phyloP scores from a whole-genome alignment of 2,329 filamentous ascomycete genomes.

The Colletotrichum sp. region DNA sequence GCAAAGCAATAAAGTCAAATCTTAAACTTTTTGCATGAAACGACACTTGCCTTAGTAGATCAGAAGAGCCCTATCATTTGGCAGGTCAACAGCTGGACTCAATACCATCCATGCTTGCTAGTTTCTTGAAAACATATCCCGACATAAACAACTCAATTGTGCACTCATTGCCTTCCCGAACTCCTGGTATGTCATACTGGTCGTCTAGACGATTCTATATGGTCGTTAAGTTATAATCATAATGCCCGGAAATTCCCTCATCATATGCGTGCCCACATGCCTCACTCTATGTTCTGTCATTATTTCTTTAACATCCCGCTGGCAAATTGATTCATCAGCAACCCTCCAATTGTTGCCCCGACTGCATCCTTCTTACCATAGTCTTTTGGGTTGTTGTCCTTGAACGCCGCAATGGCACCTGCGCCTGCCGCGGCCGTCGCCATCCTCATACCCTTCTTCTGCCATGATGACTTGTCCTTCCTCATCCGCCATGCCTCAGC shows the following conservation, averaged over 20 bases:
- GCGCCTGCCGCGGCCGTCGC: constrained; percentile 21
- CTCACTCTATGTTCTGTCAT: background rate
- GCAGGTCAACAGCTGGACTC: too few relatives aligned
- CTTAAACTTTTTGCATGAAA: background rate
- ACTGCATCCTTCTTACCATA: constrained; percentile 1
- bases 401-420: constrained; percentile 22
- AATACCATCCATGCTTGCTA: too few relatives aligned
- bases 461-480: constrained; percentile 17
- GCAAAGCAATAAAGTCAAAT: background rate
- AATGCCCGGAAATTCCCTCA: background rate
- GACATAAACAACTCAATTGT: background rate
- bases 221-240: background rate
- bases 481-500: constrained; percentile 19
- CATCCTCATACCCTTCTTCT: constrained; percentile 14
- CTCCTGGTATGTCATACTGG: background rate
- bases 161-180: background rate
- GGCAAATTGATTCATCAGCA: constrained; percentile 18
- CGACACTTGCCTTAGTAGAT: too few relatives aligned
- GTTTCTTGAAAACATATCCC: rapidly evolving
- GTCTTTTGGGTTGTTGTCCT: background rate
- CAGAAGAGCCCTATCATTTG: too few relatives aligned
- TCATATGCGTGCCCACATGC: background rate
- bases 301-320: background rate
- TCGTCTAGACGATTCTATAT: background rate
- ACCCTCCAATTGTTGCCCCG: constrained; percentile 18